phyloP scores from a whole-genome alignment of 345 rosid species.

The Cardamine occulta region DNA sequence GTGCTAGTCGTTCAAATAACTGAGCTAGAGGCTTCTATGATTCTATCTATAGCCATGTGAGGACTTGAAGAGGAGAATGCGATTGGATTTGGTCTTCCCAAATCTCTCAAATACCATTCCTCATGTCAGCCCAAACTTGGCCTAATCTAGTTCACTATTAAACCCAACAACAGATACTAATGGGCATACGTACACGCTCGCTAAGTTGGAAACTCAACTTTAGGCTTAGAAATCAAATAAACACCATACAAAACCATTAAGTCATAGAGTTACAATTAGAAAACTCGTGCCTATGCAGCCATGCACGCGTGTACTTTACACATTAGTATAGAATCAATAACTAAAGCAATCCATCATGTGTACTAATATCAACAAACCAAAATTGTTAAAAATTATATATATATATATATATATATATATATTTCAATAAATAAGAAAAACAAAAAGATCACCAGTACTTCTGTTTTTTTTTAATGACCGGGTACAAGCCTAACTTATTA shows the following conservation, averaged over 20 bases:
- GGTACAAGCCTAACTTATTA: too few species aligned
- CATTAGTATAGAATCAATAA: neutral
- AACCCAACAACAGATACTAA: neutral
- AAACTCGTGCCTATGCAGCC: neutral
- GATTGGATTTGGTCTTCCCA: neutral
- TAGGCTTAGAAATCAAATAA: neutral
- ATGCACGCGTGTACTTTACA: neutral
- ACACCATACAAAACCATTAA: neutral
- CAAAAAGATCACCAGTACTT: too few species aligned
- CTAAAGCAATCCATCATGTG: too few species aligned
- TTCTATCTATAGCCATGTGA: neutral
- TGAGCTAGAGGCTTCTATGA: neutral
- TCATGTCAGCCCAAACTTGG: neutral
- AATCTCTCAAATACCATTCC: neutral
- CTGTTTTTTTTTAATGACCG: too few species aligned
- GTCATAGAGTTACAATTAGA: too few species aligned
- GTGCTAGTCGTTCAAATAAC: neutral
- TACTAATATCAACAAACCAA: neutral
- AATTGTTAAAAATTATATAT: too few species aligned
- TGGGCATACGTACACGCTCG: neutral
- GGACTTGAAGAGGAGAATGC: neutral
- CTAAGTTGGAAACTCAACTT: neutral
- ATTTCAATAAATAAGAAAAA: too few species aligned
- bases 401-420: too few species aligned
- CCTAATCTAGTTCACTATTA: neutral